Conservation (phyloP, 176 grass and related monocot genomes). For the Puccinellia tenuiflora region DNA sequence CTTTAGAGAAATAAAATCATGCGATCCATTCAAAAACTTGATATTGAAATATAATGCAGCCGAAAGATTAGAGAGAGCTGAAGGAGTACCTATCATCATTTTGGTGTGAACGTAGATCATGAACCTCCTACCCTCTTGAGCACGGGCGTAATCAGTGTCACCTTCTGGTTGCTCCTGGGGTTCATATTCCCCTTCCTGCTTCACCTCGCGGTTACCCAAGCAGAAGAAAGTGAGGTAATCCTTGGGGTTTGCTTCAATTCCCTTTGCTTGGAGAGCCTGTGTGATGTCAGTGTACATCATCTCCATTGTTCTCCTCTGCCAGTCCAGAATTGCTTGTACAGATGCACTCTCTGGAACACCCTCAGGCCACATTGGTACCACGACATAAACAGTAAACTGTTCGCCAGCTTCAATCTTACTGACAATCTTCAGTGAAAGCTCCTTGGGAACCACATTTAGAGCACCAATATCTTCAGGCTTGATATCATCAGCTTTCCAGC, state of each 20-base stretch:
- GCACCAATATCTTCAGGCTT: conserved; percentile 81
- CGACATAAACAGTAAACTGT: conserved; percentile 74
- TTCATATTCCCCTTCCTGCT: conserved; percentile 57
- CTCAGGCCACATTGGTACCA: conserved; percentile 98
- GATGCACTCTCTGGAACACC: conserved; percentile 82
- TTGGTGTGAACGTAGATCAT: conserved; percentile 99
- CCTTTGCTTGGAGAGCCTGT: conserved; percentile 68
- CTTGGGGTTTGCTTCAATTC: conserved; percentile 68
- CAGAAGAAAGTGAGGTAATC: conserved; percentile 94
- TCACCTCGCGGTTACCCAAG: conserved; percentile 81
- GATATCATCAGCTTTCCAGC: conserved; percentile 61
- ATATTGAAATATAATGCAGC: background rate
- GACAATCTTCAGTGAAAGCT: conserved; percentile 80
- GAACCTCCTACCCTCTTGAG: conserved; percentile 81
- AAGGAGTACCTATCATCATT: conserved; percentile 87
- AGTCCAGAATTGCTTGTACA: conserved; percentile 93
- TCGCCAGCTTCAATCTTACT: conserved; percentile 84
- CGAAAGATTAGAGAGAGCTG: background rate
- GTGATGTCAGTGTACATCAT: conserved; percentile 95
- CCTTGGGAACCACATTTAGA: conserved; percentile 81
- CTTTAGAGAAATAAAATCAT: background rate
- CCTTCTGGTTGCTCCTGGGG: conserved; percentile 58
- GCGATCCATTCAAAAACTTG: background rate
- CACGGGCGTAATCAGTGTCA: conserved; percentile 72
- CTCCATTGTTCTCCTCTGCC: conserved; percentile 88